A percentile compares a stretch with the other conserved stretches of the same genome.
phyloP scores from a whole-genome alignment of 352 stramenopile species.

The Pythium folliculosum region DNA sequence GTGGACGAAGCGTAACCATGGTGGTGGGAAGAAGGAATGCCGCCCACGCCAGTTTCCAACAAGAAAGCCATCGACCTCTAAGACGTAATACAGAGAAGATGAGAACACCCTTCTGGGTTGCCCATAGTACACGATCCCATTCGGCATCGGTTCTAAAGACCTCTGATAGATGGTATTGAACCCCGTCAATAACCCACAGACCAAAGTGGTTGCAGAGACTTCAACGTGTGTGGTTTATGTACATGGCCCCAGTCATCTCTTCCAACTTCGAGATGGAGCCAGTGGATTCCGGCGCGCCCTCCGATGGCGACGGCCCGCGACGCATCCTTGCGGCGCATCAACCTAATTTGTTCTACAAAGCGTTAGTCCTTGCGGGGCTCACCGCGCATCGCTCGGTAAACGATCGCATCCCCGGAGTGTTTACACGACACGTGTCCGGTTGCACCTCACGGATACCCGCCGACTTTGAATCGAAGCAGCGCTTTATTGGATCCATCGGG shows the following conservation, averaged over 20 bases:
- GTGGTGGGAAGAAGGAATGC: not conserved
- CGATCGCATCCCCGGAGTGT: not conserved
- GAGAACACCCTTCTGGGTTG: slow-evolving; percentile 18
- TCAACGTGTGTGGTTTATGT: not conserved
- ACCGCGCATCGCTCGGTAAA: not conserved
- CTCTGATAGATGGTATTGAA: slow-evolving; percentile 1
- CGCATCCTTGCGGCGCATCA: too few species aligned
- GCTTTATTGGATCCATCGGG: not conserved
- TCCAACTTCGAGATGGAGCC: slow-evolving; percentile 5
- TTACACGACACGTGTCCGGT: not conserved
- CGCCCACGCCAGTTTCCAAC: too few species aligned
- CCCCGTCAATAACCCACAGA: not conserved
- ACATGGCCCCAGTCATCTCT: slow-evolving; percentile 10
- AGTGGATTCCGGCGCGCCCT: not conserved
- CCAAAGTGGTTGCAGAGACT: slow-evolving; percentile 2
- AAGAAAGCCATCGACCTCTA: slow-evolving; percentile 17
- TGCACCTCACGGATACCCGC: too few species aligned
- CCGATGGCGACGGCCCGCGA: slow-evolving; percentile 5
- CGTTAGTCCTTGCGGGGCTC: too few species aligned
- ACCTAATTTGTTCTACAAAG: too few species aligned
- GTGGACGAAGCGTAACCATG: not conserved
- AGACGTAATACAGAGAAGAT: slow-evolving; percentile 14
- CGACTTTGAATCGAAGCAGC: not conserved
- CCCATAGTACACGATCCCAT: not conserved
- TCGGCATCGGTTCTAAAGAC: not conserved